phyloP scores from a whole-genome alignment of 345 rosid genomes.

The Physaria fendleri region DNA sequence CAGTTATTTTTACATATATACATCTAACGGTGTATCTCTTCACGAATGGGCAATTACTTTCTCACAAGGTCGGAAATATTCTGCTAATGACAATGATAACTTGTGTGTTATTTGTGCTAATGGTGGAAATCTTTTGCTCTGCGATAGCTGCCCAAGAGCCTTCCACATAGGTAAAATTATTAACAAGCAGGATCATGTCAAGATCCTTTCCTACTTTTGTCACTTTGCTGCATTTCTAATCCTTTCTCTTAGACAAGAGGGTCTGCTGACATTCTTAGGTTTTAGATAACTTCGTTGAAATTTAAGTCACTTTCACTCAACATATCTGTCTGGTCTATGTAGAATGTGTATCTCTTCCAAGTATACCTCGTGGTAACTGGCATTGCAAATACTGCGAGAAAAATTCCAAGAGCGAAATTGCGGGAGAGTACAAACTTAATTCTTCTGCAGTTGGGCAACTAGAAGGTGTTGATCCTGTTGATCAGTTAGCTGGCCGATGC shows the following conservation, averaged over 20 bases:
- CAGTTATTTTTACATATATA: slow-evolving; percentile 93
- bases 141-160: slow-evolving; percentile 98
- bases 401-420: slow-evolving; percentile 54
- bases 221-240: neutral
- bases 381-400: slow-evolving; percentile 80
- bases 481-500: slow-evolving; percentile 75
- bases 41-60: slow-evolving; percentile 91
- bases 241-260: slow-evolving; percentile 6
- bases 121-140: slow-evolving; percentile 90
- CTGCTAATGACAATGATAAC: slow-evolving; percentile 76
- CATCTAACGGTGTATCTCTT: slow-evolving; percentile 95
- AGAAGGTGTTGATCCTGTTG: slow-evolving; percentile 71
- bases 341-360: slow-evolving; percentile 74
- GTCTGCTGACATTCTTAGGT: slow-evolving; percentile 10
- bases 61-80: slow-evolving; percentile 59
- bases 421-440: slow-evolving; percentile 55
- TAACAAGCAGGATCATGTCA: slow-evolving; percentile 5
- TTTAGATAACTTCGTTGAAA: slow-evolving; percentile 6
- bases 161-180: slow-evolving; percentile 71
- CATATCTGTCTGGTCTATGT: slow-evolving; percentile 29
- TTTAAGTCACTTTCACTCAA: neutral
- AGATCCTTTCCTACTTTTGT: neutral
- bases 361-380: slow-evolving; percentile 81
- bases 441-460: slow-evolving; percentile 81
- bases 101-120: slow-evolving; percentile 88